Evolutionary conservation across 768 basidiomycete species (phyloP).

Genomic region (Dioszegia hungarica): DNA sequence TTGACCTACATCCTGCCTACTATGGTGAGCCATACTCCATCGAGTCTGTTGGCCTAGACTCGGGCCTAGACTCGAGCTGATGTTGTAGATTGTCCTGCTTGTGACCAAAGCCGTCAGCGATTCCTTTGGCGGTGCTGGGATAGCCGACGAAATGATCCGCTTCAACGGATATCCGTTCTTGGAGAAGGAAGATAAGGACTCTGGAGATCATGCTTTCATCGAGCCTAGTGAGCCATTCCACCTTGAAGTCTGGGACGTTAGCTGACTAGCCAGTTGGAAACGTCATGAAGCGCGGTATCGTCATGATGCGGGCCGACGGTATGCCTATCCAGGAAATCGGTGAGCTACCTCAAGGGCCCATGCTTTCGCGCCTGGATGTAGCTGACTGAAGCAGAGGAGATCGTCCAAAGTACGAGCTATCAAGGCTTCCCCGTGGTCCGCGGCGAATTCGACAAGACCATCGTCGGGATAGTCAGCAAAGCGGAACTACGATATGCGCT

Average conservation of each 20-base stretch:
- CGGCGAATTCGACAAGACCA: slow-evolving; percentile 57
- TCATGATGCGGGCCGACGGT: slow-evolving; percentile 67
- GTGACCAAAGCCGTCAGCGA: slow-evolving; percentile 98
- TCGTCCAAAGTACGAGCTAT: slow-evolving; percentile 66
- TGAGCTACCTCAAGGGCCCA: slow-evolving; percentile 50
- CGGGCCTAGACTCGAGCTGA: slow-evolving; percentile 4
- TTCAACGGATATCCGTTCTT: slow-evolving; percentile 97
- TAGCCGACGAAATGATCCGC: slow-evolving; percentile 93
- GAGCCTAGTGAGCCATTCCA: slow-evolving; percentile 64
- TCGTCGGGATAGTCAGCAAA: slow-evolving; percentile 83
- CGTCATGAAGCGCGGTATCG: slow-evolving; percentile 80
- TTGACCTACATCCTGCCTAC: slow-evolving; percentile 94
- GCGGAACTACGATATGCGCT: slow-evolving; percentile 79
- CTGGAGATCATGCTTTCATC: slow-evolving; percentile 65
- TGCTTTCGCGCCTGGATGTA: not conserved
- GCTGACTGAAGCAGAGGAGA: slow-evolving; percentile 56
- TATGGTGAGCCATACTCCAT: slow-evolving; percentile 87
- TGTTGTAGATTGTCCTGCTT: slow-evolving; percentile 76
- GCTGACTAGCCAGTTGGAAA: slow-evolving; percentile 60
- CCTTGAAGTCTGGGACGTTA: not conserved
- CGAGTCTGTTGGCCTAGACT: not conserved
- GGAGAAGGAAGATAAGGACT: slow-evolving; percentile 74
- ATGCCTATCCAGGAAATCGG: slow-evolving; percentile 75
- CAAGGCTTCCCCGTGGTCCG: slow-evolving; percentile 88
- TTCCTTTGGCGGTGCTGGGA: slow-evolving; percentile 84